phyloP scores from a whole-genome alignment of 2,329 filamentous ascomycete genomes.

The Stenocarpella maydis region DNA sequence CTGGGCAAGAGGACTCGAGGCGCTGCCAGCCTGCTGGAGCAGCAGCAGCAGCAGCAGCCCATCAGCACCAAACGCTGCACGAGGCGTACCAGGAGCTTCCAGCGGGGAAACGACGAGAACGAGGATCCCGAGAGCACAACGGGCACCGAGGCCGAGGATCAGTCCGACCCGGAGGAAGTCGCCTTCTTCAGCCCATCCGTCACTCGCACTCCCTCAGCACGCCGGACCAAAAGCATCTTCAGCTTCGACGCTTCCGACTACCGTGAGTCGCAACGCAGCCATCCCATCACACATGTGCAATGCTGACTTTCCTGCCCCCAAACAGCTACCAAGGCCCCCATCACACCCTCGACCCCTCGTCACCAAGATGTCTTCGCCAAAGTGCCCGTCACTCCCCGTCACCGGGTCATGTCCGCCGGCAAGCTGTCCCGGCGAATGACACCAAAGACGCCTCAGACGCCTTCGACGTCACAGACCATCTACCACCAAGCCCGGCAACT shows the following conservation, averaged over 20 bases:
- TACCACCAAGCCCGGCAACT: conserved; percentile 89
- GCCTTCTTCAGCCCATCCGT: conserved; percentile 41
- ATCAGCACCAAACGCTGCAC: conserved; percentile 55
- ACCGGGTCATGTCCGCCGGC: conserved; percentile 80
- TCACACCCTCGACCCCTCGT: conserved; percentile 77
- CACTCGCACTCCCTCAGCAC: conserved; percentile 36
- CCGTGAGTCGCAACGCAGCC: conserved; percentile 30
- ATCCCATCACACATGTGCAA: background rate
- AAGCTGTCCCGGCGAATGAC: conserved; percentile 81
- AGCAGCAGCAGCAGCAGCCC: conserved; percentile 51
- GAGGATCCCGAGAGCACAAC: conserved; percentile 59
- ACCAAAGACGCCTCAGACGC: conserved; percentile 77
- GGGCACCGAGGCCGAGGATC: conserved; percentile 54
- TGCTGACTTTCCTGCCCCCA: conserved; percentile 35
- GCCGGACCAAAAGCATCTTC: conserved; percentile 29
- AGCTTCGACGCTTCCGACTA: conserved; percentile 36
- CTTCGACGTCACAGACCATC: conserved; percentile 74
- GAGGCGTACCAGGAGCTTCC: conserved; percentile 44
- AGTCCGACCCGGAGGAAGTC: conserved; percentile 48
- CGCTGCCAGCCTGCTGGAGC: conserved; percentile 28
- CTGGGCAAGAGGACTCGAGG: conserved; percentile 45
- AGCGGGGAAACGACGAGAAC: conserved; percentile 71
- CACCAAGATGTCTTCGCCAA: conserved; percentile 80
- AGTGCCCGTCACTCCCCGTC: conserved; percentile 80
- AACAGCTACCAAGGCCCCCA: conserved; percentile 53